Conservation (phyloP, 176 grass and related monocot species). For the Themeda triandra region DNA sequence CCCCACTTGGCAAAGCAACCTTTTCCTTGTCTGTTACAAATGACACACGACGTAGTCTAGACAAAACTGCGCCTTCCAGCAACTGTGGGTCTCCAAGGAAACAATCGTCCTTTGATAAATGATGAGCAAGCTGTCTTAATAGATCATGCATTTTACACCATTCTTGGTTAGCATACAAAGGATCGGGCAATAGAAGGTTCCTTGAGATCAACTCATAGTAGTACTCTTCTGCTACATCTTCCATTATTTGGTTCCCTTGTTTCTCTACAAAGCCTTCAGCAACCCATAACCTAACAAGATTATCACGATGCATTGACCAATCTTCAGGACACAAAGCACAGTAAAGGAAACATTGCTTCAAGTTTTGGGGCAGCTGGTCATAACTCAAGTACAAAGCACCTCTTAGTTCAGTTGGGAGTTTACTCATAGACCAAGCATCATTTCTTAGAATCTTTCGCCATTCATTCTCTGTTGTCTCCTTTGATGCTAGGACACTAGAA, state of each 20-base stretch:
- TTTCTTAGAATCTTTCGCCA: not conserved
- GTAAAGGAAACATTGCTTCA: conserved; percentile 31
- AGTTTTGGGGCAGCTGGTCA: not conserved
- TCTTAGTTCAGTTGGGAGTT: not conserved
- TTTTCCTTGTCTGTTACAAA: too few relatives aligned
- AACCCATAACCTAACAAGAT: conserved; percentile 25
- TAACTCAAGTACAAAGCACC: not conserved
- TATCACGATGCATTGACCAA: not conserved
- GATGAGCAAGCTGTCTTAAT: not conserved
- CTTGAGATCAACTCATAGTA: conserved; percentile 7
- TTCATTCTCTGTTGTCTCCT: not conserved
- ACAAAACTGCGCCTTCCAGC: not conserved
- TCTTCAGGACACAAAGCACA: conserved; percentile 9
- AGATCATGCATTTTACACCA: conserved; percentile 23
- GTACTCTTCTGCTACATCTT: conserved; percentile 26
- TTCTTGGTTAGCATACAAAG: rapidly evolving
- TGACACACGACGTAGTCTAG: not conserved
- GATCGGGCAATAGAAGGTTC: conserved; percentile 19
- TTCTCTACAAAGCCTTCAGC: conserved; percentile 27
- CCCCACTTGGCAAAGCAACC: too few relatives aligned
- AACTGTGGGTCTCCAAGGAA: conserved; percentile 4
- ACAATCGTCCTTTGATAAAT: conserved; percentile 8
- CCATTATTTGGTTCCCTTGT: not conserved
- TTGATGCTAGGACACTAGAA: not conserved
- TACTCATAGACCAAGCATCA: not conserved